Base-by-base conservation (phyloP, 2,329 filamentous ascomycete species). In the Fusarium secorum region DNA sequence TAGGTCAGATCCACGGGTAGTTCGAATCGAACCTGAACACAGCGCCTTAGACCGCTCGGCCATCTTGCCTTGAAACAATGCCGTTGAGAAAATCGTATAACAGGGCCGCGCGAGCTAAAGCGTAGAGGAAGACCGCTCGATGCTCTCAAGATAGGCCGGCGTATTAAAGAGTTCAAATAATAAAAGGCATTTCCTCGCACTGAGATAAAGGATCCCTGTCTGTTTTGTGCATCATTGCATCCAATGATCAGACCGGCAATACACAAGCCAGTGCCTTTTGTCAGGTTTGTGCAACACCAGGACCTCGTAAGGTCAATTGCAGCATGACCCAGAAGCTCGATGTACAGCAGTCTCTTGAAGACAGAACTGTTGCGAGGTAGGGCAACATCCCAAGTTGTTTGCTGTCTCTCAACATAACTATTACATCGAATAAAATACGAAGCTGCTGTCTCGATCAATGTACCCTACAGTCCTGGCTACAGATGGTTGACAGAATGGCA, bases 41-140 rank as follows among this genome's bases (percentile, higher is more conserved):
- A 72, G 70, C 65, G 53, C 68, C 66, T 74, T 67, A 73, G 71
- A 73, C 70, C 65, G 65, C 65, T 68, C 65, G 65, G 65, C 65
- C 65, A 68, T 68, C 65, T 68, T 68, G 51, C 65, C 65, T 57
- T 68, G 5, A 6, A 7, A 1, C 1, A 1, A 20, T 0, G 0
- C 0, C 0, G 1, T 2, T 2, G 4, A 7, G 7, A 44, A 44
- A 35, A 0, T 8, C 0, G 20, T 48, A 53, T 66, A 66, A 32
- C 10, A 65, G 0, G 20, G 22, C 5, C 1, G 0, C 0, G 1
- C 4, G 4, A 1, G 6, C 6, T 1, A 15, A 15, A 17, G 1
- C 2, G 4, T 3, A 11, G 1, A 13, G 22, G 14, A 22, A 42
- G 6, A 9, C 22, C 4, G 5, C 2, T 22, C 5, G 5, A 22